Base-by-base conservation (phyloP, 768 basidiomycete genomes). In the Fibroporia radiculosa region DNA sequence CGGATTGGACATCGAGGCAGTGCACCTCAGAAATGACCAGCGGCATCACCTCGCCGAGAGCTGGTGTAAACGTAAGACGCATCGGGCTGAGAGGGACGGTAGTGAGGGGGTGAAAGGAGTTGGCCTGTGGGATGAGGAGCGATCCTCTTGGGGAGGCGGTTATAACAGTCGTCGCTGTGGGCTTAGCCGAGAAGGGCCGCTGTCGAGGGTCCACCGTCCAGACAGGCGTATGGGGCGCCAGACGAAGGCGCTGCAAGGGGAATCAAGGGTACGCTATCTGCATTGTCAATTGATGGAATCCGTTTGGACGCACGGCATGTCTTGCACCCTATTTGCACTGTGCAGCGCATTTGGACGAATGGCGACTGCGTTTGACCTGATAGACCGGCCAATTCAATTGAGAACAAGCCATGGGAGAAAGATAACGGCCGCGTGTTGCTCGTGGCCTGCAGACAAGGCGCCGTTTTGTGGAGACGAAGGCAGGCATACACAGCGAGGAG, bases 21-120 rank as follows among this genome's bases (percentile, higher is more conserved):
- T 20, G 44, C 31, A 20, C 44, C 39, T 35, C 42, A 38, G 32
- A 47, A 13, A 27, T 22, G 35, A 42, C 26, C 19, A 55, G 16
- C 13, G 48, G 44, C 6, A 54, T 54, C 24, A 32, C n/a, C 42
- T 45, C 37, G 28, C 51, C 50, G 28, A 58, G 51, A 20, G 55
- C 53, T 41, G 60, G 60, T 16, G 49, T 40, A 49, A 54, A 57
- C 8, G 53, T 54, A 40, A 54, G 45, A 13, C 35, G 45, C 53
- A 57, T 52, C 22, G 31, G 25, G 34, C 7, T 27, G 28, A 31
- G 29, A 22, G 13, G 24, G 16, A 31, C 6, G 5, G 19, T 31
- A 16, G 29, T 6, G 13, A 12, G 16, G 42, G 10, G 19, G 18
- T 18, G 22, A 40, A 23, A 40, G 38, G 38, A 40, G 12, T 5